Conservation (phyloP, 2,329 filamentous ascomycete genomes). For the Pseudopithomyces chartarum region DNA sequence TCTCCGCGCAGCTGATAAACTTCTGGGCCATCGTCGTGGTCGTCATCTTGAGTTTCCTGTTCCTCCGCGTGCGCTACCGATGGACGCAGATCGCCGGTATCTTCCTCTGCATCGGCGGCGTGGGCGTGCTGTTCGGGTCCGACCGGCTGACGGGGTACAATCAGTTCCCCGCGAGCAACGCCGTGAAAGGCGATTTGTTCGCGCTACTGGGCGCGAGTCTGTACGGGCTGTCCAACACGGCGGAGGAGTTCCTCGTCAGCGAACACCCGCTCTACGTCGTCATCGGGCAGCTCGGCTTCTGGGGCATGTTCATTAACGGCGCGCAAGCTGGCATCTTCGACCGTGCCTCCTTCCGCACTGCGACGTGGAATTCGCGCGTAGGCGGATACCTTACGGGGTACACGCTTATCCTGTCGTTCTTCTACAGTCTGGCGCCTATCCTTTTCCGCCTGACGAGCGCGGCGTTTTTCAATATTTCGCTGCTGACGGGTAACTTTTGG, state of each 20-base stretch:
- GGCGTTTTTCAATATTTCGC: constrained; percentile 94
- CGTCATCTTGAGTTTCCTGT: constrained; percentile 78
- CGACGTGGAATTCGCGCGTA: constrained; percentile 56
- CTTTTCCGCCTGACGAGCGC: constrained; percentile 88
- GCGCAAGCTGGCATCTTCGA: constrained; percentile 92
- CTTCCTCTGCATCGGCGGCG: constrained; percentile 86
- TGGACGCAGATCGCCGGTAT: constrained; percentile 84
- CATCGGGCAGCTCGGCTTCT: constrained; percentile 86
- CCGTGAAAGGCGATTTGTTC: constrained; percentile 91
- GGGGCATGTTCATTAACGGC: constrained; percentile 89
- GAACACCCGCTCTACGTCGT: constrained; percentile 91
- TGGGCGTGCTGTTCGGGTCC: constrained; percentile 82
- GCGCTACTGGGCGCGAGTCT: constrained; percentile 85
- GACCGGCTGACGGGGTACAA: constrained; percentile 83
- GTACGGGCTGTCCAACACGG: constrained; percentile 89
- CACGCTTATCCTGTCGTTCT: constrained; percentile 79
- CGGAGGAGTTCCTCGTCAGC: constrained; percentile 92
- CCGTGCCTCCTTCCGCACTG: constrained; percentile 66
- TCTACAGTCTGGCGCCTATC: constrained; percentile 86
- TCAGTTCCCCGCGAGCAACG: constrained; percentile 68
- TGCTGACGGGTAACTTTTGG: constrained; percentile 97
- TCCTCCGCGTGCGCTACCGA: constrained; percentile 90
- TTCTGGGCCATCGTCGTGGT: constrained; percentile 98
- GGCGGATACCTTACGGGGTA: constrained; percentile 88
- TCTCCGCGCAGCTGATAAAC: constrained; percentile 94